Base-by-base conservation (phyloP, 768 basidiomycete genomes). In the Suillus occidentalis region DNA sequence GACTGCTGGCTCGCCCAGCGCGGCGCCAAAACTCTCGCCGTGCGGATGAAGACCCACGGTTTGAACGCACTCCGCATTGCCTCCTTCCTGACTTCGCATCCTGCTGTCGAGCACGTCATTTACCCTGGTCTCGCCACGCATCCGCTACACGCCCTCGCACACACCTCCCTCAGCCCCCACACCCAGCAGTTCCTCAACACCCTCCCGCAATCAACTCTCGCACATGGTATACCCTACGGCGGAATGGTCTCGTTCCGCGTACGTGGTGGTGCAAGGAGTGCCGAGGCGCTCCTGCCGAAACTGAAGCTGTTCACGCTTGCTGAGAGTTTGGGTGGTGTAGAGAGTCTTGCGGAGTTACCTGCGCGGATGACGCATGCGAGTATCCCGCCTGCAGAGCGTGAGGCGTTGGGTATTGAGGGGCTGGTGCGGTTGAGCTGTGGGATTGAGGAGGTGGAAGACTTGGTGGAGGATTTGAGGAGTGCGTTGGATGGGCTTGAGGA, bases 1-100 rank as follows among this genome's bases (percentile, higher is more conserved):
- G 97, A 99, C 76, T 89, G 82, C 70, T 97, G 92, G 91, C 87
- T 98, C 56, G 91, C 91, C 6, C 91, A 93, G 76, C 87, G 96
- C 18, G 95, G 95, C 7, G 85, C 89, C 64, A 98, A 98, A 83
- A 99, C 97, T 12, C 87, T 99, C 2, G 86, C 90, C 63, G 81
- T 99, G 4, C 87, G 97, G 28, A 92, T 95, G 87, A 87, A 90
- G 65, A 85, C 89, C 31, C 95, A 97, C 68, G 96, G 95, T 3
- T 66, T 83, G 49, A 97, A 94, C 69, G 96, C 93, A 7, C 81
- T 99, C 1, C 79, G 79, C 9, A 82, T 98, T 40, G 94, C 95
- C 0, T 78, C 80, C 13, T 85, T 81, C 10, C 82, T 99, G 4
- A 73, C 81, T 63, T 68, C 68, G 1, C 84, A 76, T 25, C 84